phyloP scores from a whole-genome alignment of 352 stramenopile species.

The Phytophthora pseudosyringae region DNA sequence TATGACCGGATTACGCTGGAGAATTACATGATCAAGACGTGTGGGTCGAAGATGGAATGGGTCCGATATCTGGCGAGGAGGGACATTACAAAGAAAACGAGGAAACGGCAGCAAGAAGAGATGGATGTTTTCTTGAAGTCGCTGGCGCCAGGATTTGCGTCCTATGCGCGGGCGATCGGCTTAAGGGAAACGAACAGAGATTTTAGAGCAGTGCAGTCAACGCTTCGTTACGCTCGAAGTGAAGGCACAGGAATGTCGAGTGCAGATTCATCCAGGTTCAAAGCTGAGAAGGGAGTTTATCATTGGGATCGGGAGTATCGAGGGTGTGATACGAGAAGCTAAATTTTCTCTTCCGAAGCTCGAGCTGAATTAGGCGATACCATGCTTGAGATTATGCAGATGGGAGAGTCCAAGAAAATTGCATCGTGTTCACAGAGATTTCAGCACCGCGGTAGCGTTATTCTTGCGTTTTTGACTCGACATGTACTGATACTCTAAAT shows the following conservation, averaged over 20 bases:
- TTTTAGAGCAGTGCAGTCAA: background rate
- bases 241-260: background rate
- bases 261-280: background rate
- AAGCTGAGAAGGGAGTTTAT: background rate
- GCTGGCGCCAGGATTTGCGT: constrained; percentile 10
- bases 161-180: background rate
- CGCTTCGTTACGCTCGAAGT: background rate
- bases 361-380: too few species aligned
- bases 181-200: background rate
- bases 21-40: constrained; percentile 20
- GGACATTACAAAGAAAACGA: constrained; percentile 12
- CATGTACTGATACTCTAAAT: too few species aligned
- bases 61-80: constrained; percentile 17
- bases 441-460: too few species aligned
- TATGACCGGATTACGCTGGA: constrained; percentile 29
- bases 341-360: too few species aligned
- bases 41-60: constrained; percentile 30
- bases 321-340: too few species aligned
- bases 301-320: too few species aligned
- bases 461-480: too few species aligned
- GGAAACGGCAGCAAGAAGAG: constrained; percentile 12
- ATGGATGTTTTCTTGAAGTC: constrained; percentile 7
- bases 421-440: too few species aligned
- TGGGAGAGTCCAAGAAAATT: too few species aligned
- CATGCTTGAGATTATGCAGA: too few species aligned